phyloP scores from a whole-genome alignment of 768 basidiomycete genomes.

The Rubroboletus pulcherrimus region DNA sequence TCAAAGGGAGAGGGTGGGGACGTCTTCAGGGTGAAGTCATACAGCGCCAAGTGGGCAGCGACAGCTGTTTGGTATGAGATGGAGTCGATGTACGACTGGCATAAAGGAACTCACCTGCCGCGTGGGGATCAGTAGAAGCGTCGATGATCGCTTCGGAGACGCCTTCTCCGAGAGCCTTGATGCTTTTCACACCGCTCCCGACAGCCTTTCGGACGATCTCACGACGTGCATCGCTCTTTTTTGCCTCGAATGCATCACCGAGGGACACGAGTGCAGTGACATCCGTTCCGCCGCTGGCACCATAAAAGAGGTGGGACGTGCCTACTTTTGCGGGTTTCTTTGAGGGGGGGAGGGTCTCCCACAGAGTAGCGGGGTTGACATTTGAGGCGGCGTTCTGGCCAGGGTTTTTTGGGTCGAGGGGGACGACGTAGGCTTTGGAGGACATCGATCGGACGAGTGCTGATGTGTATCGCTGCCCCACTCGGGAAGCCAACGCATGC shows the following conservation, averaged over 20 bases:
- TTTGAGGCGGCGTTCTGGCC: conserved; percentile 30
- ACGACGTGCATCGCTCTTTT: conserved; percentile 44
- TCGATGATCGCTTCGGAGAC: conserved; percentile 63
- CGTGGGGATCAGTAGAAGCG: conserved; percentile 65
- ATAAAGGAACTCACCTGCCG: conserved; percentile 50
- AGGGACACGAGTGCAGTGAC: conserved; percentile 57
- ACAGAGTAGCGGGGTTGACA: conserved; percentile 48
- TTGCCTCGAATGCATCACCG: conserved; percentile 49
- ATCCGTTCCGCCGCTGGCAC: conserved; percentile 37
- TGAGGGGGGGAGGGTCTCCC: conserved; percentile 46
- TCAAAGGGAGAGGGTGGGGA: conserved; percentile 62
- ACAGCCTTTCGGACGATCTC: conserved; percentile 70
- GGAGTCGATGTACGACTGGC: background rate
- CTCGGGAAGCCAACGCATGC: conserved; percentile 15
- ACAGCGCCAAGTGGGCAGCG: conserved; percentile 69
- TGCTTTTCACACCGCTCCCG: conserved; percentile 66
- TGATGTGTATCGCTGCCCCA: conserved; percentile 20
- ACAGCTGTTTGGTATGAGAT: conserved; percentile 48
- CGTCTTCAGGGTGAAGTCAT: conserved; percentile 79
- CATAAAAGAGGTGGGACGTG: conserved; percentile 63
- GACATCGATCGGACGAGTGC: conserved; percentile 42
- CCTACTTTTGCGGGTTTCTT: conserved; percentile 57
- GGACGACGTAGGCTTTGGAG: conserved; percentile 53
- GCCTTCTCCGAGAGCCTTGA: conserved; percentile 57
- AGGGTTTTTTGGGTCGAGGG: conserved; percentile 47